Evolutionary conservation across 345 rosid species (phyloP).

Genomic region (Pugionium dolabratum): DNA sequence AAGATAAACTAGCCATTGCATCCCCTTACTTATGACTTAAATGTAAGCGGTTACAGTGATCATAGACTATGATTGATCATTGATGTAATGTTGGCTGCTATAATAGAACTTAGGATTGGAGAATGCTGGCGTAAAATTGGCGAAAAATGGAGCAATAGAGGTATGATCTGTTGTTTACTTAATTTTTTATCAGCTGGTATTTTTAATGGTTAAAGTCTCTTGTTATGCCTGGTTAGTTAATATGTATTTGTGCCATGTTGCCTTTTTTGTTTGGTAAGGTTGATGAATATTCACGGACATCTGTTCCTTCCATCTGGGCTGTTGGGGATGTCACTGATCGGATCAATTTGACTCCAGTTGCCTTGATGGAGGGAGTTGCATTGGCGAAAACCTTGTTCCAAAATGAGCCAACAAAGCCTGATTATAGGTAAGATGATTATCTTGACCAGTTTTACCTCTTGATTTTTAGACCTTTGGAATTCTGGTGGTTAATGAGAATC

Average conservation of each 20-base stretch:
- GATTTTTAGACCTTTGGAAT: background rate
- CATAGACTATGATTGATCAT: slow-evolving; percentile 18
- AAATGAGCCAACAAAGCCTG: slow-evolving; percentile 85
- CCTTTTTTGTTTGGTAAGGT: slow-evolving; percentile 58
- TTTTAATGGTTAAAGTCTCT: background rate
- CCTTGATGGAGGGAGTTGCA: slow-evolving; percentile 98
- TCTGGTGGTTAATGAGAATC: background rate
- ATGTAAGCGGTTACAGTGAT: slow-evolving; percentile 4
- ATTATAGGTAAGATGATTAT: slow-evolving; percentile 57
- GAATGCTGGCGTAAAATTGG: slow-evolving; percentile 67
- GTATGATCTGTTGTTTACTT: slow-evolving; percentile 42
- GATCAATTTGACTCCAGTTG: slow-evolving; percentile 95
- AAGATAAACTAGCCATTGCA: background rate
- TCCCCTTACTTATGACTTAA: background rate
- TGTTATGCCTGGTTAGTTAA: slow-evolving; percentile 17
- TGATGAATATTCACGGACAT: slow-evolving; percentile 79
- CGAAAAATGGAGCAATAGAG: slow-evolving; percentile 88
- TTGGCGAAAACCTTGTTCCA: slow-evolving; percentile 80
- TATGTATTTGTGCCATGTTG: slow-evolving; percentile 4
- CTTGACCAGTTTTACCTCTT: slow-evolving; percentile 5
- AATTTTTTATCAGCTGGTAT: background rate
- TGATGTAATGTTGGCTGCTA: slow-evolving; percentile 30
- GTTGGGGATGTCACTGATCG: slow-evolving; percentile 97
- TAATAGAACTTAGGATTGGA: slow-evolving; percentile 93
- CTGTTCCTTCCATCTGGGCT: slow-evolving; percentile 95